Evolutionary conservation across 768 basidiomycete genomes (phyloP).

Genomic region (Trametes gibbosa): DNA sequence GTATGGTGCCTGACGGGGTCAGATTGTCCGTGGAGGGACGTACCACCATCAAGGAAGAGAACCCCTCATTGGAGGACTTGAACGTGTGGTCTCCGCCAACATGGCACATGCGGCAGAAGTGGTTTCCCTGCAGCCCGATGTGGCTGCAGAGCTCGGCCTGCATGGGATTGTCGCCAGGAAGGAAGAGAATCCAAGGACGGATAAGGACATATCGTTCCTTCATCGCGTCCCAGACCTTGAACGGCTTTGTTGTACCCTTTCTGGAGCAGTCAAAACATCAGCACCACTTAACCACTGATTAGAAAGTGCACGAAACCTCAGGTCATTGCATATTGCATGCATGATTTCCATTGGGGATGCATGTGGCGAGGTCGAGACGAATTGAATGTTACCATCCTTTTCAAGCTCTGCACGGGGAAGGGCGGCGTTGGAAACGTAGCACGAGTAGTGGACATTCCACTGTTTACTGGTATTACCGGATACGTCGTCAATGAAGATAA

Average conservation of each 20-base stretch:
- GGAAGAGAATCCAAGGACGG: slow-evolving; percentile 23
- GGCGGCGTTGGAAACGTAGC: slow-evolving; percentile 34
- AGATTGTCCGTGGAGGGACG: neutral
- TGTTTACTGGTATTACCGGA: slow-evolving; percentile 37
- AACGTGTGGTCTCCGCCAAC: slow-evolving; percentile 27
- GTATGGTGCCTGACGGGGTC: neutral
- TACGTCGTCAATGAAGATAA: slow-evolving; percentile 37
- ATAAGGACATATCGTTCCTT: slow-evolving; percentile 26
- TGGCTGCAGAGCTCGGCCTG: slow-evolving; percentile 36
- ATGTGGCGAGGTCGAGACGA: slow-evolving; percentile 34
- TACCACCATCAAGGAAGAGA: slow-evolving; percentile 23
- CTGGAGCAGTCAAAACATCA: neutral
- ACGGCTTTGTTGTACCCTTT: slow-evolving; percentile 10
- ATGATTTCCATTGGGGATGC: slow-evolving; percentile 35
- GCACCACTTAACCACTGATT: neutral
- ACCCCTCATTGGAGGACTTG: slow-evolving; percentile 29
- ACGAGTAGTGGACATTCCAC: slow-evolving; percentile 36
- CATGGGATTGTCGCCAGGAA: slow-evolving; percentile 36
- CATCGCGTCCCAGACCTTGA: slow-evolving; percentile 27
- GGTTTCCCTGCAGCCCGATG: slow-evolving; percentile 32
- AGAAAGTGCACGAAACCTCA: slow-evolving; percentile 20
- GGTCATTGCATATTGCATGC: slow-evolving; percentile 27
- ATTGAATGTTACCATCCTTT: slow-evolving; percentile 30
- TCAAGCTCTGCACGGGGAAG: slow-evolving; percentile 32
- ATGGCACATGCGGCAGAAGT: slow-evolving; percentile 34